Conservation (phyloP, 495 filamentous ascomycete genomes). For the Penicillium atrosanguineum region DNA sequence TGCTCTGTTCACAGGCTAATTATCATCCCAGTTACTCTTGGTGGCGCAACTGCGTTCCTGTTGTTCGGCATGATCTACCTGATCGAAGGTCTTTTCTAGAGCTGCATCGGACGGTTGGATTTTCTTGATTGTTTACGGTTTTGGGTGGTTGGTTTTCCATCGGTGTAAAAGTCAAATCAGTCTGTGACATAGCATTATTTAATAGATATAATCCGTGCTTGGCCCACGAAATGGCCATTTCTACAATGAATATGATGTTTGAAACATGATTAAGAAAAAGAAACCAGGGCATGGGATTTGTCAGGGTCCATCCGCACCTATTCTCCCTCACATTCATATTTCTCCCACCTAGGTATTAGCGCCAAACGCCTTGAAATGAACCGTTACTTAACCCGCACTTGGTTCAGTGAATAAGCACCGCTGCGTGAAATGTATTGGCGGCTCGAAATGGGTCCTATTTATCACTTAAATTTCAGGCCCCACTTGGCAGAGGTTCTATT, state of each 20-base stretch:
- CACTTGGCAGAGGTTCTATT: too few species aligned
- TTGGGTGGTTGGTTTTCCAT: constrained; percentile 11
- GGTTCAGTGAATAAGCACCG: too few species aligned
- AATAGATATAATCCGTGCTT: constrained; percentile 26
- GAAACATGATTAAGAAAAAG: neutral
- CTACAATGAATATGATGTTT: neutral
- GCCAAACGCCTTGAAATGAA: too few species aligned
- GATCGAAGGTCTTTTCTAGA: constrained; percentile 68
- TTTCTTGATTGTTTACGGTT: constrained; percentile 4
- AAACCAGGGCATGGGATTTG: too few species aligned
- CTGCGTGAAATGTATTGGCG: too few species aligned
- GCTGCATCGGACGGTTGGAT: constrained; percentile 15
- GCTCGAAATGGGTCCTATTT: too few species aligned
- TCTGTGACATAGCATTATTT: constrained; percentile 18
- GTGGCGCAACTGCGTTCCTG: constrained; percentile 89
- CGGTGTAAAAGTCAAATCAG: constrained; percentile 16
- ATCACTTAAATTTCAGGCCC: too few species aligned
- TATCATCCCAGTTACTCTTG: constrained; percentile 71
- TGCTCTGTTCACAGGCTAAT: constrained; percentile 17
- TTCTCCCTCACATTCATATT: too few species aligned
- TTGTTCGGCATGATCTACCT: constrained; percentile 90
- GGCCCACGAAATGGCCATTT: constrained; percentile 8
- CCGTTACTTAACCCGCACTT: too few species aligned
- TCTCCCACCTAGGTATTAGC: too few species aligned
- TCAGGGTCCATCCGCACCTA: too few species aligned